Conservation (phyloP, 352 stramenopile species). For the Phytopythium litorale region DNA sequence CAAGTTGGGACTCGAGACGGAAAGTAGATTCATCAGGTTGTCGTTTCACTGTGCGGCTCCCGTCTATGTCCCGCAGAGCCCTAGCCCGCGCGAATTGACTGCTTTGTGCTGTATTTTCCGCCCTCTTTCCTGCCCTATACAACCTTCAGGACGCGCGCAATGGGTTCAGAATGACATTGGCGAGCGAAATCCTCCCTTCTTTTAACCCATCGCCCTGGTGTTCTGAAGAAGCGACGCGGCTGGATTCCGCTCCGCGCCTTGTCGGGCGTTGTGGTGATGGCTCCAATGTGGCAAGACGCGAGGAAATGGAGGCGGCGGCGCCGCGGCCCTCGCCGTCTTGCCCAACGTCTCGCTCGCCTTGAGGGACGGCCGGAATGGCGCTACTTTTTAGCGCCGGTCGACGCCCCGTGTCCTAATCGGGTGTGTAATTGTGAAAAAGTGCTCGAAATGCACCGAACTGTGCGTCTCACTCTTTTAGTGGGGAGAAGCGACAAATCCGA, state of each 20-base stretch:
- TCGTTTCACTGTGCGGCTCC: neutral
- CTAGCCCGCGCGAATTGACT: neutral
- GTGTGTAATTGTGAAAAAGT: slow-evolving; percentile 1
- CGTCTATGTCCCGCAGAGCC: neutral
- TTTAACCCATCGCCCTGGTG: neutral
- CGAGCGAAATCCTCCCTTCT: neutral
- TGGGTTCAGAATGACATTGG: neutral
- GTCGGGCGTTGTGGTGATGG: no score
- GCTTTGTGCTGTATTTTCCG: neutral
- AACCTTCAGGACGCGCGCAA: neutral
- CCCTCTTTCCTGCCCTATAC: neutral
- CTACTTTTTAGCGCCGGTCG: no score
- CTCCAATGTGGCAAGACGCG: no score
- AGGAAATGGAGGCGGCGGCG: no score
- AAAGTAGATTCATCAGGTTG: neutral
- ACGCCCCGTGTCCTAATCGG: neutral
- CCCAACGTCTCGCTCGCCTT: no score
- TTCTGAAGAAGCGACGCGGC: slow-evolving; percentile 1
- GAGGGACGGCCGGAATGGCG: no score
- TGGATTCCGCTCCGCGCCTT: neutral
- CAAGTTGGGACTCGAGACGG: neutral
- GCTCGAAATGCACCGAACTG: slow-evolving; percentile 1
- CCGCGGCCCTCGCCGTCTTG: no score
- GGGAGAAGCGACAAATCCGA: neutral
- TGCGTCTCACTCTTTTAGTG: neutral